Evolutionary conservation across 2,329 filamentous ascomycete species (phyloP).

Genomic region (Ophiocordyceps camponoti-rufipedis): DNA sequence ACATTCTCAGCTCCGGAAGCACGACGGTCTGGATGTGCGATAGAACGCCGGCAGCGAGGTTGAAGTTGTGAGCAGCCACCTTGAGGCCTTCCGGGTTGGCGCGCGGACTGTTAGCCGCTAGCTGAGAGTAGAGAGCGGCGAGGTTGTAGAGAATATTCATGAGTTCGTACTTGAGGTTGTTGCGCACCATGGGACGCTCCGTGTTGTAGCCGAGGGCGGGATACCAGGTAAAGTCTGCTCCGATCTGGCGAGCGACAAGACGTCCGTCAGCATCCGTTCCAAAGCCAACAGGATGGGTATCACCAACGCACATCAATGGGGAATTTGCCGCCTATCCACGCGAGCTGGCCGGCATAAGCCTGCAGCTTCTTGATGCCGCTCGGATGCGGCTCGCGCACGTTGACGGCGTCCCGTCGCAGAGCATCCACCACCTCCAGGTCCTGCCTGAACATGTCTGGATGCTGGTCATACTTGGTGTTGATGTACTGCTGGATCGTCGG

Average conservation of each 20-base stretch:
- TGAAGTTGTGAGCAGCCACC: slow-evolving; percentile 77
- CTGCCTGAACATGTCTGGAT: slow-evolving; percentile 86
- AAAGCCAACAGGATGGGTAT: neutral
- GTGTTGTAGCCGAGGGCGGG: slow-evolving; percentile 81
- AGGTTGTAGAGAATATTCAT: slow-evolving; percentile 90
- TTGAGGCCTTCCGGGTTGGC: slow-evolving; percentile 70
- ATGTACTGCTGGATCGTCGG: slow-evolving; percentile 86
- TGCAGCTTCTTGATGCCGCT: slow-evolving; percentile 81
- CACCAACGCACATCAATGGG: slow-evolving; percentile 56
- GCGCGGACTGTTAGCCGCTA: slow-evolving; percentile 66
- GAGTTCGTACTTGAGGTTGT: slow-evolving; percentile 64
- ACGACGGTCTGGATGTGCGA: slow-evolving; percentile 58
- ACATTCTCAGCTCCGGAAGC: slow-evolving; percentile 63
- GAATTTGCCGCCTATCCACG: slow-evolving; percentile 90
- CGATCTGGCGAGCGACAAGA: slow-evolving; percentile 44
- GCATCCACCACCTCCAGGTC: slow-evolving; percentile 74
- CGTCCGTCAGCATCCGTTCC: neutral
- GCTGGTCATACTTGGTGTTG: slow-evolving; percentile 94
- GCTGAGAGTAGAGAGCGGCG: slow-evolving; percentile 80
- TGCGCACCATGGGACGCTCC: slow-evolving; percentile 47
- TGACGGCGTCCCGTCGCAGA: slow-evolving; percentile 70
- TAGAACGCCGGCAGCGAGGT: slow-evolving; percentile 69
- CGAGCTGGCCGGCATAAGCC: slow-evolving; percentile 77
- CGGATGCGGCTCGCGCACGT: slow-evolving; percentile 70
- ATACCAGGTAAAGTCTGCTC: slow-evolving; percentile 93